Evolutionary conservation across 495 filamentous ascomycete species (phyloP).

Genomic region (Melanomma pulvis-pyrius): DNA sequence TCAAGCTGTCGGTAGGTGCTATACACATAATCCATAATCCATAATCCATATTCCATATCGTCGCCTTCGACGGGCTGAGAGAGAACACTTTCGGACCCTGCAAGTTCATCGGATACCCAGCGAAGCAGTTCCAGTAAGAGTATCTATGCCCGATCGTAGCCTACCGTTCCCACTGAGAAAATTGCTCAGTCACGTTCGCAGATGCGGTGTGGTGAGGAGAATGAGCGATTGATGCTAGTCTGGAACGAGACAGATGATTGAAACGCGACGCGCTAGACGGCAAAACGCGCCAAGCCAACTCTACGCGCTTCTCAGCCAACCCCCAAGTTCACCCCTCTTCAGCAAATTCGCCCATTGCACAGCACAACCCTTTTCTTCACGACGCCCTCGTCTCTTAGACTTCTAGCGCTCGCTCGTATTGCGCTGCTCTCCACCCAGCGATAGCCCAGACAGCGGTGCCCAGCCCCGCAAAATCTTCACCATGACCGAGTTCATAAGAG

Average conservation of each 20-base stretch:
- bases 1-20: too few relatives aligned
- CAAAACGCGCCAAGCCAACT: constrained; percentile 15
- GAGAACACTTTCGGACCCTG: too few relatives aligned
- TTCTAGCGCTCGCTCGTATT: not conserved
- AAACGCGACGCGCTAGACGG: not conserved
- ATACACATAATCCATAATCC: too few relatives aligned
- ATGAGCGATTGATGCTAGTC: constrained; percentile 12
- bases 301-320: constrained; percentile 2
- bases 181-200: too few relatives aligned
- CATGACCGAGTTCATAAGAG: constrained; percentile 27
- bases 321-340: constrained; percentile 8
- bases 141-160: too few relatives aligned
- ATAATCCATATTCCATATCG: too few relatives aligned
- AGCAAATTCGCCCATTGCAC: not conserved
- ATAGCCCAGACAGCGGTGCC: not conserved
- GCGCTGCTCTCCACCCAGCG: not conserved
- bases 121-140: too few relatives aligned
- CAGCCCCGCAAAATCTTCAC: not conserved
- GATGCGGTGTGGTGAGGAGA: too few relatives aligned
- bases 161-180: too few relatives aligned
- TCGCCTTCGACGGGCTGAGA: too few relatives aligned
- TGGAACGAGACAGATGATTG: constrained; percentile 1
- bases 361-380: not conserved
- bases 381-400: constrained; percentile 4
- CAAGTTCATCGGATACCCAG: too few relatives aligned